Conservation (phyloP, 78 protist species). For the Speleostelium caveatum region DNA sequence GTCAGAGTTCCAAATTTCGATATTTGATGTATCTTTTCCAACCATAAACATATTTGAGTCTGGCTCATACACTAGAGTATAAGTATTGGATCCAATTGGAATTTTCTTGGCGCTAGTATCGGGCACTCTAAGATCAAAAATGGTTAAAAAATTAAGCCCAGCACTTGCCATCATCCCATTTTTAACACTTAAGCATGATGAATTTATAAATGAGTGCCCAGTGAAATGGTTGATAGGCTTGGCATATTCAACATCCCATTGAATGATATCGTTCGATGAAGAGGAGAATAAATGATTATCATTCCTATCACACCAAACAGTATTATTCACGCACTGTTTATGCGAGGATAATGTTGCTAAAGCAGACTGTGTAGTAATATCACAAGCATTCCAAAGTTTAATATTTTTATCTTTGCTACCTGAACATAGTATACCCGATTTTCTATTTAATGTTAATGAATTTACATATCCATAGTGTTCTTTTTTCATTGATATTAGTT, state of each 20-base stretch:
- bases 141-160: no score
- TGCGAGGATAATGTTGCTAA: no score
- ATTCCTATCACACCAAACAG: constrained; percentile 40
- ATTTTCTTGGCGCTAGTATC: no score
- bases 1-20: not conserved
- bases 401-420: constrained; percentile 62
- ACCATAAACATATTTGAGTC: no score
- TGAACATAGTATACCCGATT: constrained; percentile 19
- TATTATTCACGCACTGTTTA: not conserved
- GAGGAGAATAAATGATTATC: constrained; percentile 8
- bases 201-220: no score
- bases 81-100: no score
- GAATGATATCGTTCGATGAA: not conserved
- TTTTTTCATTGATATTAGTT: not conserved
- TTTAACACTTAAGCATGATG: no score
- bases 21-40: no score
- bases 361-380: no score
- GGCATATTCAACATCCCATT: constrained; percentile 44
- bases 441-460: constrained; percentile 10
- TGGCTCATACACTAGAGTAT: no score
- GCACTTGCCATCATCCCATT: no score
- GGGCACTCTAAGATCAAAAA: no score
- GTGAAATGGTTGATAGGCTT: not conserved
- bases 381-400: constrained; percentile 21
- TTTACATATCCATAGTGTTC: constrained; percentile 22